Conservation (phyloP, 2,329 filamentous ascomycete species). For the Penicillium sp. region DNA sequence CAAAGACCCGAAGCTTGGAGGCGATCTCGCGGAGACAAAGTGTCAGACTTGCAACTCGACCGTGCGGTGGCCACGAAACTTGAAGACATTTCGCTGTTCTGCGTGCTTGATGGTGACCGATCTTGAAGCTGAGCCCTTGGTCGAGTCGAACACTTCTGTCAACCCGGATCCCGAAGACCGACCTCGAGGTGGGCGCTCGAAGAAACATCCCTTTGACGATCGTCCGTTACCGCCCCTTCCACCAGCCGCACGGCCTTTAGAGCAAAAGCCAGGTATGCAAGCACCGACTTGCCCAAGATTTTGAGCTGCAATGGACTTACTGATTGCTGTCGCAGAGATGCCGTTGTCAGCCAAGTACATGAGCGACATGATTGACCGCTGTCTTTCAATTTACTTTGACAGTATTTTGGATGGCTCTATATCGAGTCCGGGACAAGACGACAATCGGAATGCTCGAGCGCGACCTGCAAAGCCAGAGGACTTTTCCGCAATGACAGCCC, state of each 20-base stretch:
- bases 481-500: conserved; percentile 11
- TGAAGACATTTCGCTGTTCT: conserved; percentile 77
- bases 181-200: background rate
- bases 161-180: conserved; percentile 13
- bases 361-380: conserved; percentile 58
- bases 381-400: conserved; percentile 54
- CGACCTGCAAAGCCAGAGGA: conserved; percentile 7
- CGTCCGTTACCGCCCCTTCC: conserved; percentile 9
- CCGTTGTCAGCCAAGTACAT: conserved; percentile 64
- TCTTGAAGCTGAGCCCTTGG: conserved; percentile 51
- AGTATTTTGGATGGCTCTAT: conserved; percentile 36
- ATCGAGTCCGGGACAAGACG: conserved; percentile 22
- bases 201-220: background rate
- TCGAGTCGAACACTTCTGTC: conserved; percentile 23
- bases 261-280: conserved; percentile 15
- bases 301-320: conserved; percentile 4
- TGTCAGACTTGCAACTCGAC: conserved; percentile 86
- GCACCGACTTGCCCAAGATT: too few species aligned
- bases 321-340: conserved; percentile 31
- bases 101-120: conserved; percentile 87
- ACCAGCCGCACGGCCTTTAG: conserved; percentile 3
- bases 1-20: conserved; percentile 38
- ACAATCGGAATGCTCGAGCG: conserved; percentile 11
- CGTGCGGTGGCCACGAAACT: conserved; percentile 74
- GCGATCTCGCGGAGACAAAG: conserved; percentile 67